Base-by-base conservation (phyloP, 148 eudicot genomes). In the Fagopyrum esculentum region DNA sequence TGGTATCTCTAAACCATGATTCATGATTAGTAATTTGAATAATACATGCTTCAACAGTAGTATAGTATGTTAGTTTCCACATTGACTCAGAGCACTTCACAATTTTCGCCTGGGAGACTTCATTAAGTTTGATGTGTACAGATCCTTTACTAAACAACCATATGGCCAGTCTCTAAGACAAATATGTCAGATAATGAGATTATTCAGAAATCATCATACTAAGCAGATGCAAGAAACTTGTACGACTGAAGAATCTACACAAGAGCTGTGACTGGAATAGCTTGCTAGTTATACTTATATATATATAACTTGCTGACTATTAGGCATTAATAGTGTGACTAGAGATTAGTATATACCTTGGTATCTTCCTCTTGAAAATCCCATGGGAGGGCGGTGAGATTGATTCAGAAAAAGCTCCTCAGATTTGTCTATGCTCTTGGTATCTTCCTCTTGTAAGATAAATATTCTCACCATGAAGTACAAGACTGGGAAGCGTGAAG, bases 1-100 rank as follows among this genome's bases (percentile, higher is more conserved):
- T 74, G 57, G 78, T 80, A 78, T 90, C 89, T 73, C 69, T 79
- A 81, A 90, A 92, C 96, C 97, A 92, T 19, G 93, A 84, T 78
- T 95, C 93, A 1, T 79, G 77, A 82, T 82, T 84, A 59, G 80
- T 61, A 79, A 85, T 77, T 71, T 72, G 75, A 75, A 95, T 79
- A 75, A 90, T 64, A 73, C 85, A 90, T 35, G 76, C 75, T 80
- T 92, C 98, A 52, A 84, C 84, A 68, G 86, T 80, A 59, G 89
- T 92, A 80, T 95, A 95, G 85, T 95, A 95, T 22, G 85, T 82
- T 47, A 95, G 80, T 82, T 95, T 95, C 98, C 98, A 92, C 84
- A 95, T 81, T 35, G 97, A 95, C 85, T 95, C 97, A 2, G 93
- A 84, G 79, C 93, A 86, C 78, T 95, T 95, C 29, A 55, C 77